These are phyloP conservation scores for Spencermartinsiella ligniputridi DNA, from an alignment of 1,139 yeast genomes.

Conservation along the genomic window DNA sequence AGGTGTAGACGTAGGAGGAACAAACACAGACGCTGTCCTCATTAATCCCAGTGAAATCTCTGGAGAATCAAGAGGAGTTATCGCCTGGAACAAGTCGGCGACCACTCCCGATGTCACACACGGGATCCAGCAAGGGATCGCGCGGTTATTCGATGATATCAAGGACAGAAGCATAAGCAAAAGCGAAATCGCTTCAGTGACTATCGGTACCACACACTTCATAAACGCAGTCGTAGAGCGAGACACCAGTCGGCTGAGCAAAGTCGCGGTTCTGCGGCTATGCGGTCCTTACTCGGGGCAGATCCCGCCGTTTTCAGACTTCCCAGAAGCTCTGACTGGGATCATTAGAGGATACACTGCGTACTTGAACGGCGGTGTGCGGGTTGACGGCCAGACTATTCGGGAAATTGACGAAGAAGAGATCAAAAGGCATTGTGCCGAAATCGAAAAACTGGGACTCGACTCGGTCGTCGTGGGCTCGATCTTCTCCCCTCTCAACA, in stretches of 20 bases:
- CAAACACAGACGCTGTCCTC: constrained; percentile 46
- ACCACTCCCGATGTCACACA: constrained; percentile 43
- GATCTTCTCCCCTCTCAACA: constrained; percentile 37
- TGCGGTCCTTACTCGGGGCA: constrained; percentile 38
- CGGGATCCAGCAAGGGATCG: constrained; percentile 40
- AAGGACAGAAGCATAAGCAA: constrained; percentile 17
- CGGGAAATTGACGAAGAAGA: constrained; percentile 33
- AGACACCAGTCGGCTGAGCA: constrained; percentile 37
- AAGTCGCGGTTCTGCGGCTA: constrained; percentile 40
- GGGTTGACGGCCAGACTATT: constrained; percentile 40
- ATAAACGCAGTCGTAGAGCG: constrained; percentile 44
- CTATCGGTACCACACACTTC: constrained; percentile 46
- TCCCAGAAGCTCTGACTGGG: constrained; percentile 36
- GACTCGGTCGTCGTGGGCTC: constrained; percentile 38
- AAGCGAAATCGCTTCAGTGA: constrained; percentile 35
- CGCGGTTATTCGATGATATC: constrained; percentile 28
- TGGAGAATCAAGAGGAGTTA: constrained; percentile 30
- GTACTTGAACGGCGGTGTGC: constrained; percentile 37
- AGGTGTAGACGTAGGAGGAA: constrained; percentile 49
- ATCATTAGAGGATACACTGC: constrained; percentile 35
- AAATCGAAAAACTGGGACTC: constrained; percentile 32
- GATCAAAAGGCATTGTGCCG: constrained; percentile 29
- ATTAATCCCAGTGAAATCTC: constrained; percentile 34
- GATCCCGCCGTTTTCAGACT: constrained; percentile 40
- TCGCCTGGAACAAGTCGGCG: constrained; percentile 40